Evolutionary conservation across 139 green algal genomes (phyloP).

Genomic region (Chlorella sp.): DNA sequence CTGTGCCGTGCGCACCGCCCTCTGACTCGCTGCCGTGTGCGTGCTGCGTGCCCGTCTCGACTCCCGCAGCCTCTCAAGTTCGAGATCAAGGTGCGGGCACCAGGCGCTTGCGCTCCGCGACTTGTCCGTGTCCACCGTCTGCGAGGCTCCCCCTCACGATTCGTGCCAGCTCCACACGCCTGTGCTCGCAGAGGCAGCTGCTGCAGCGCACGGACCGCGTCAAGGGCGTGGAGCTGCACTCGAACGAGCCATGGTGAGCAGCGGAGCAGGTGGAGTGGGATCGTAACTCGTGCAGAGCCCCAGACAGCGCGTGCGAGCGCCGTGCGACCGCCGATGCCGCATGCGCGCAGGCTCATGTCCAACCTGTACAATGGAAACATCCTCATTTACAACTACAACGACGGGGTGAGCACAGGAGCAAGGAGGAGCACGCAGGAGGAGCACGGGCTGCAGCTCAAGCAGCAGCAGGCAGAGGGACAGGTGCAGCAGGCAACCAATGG

Average conservation of each 20-base stretch:
- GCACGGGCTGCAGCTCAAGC: too few relatives aligned
- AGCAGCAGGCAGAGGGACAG: neutral
- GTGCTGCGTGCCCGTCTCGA: too few relatives aligned
- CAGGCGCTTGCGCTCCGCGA: neutral
- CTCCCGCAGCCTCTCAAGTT: constrained; percentile 72
- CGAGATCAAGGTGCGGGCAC: constrained; percentile 82
- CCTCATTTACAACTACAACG: constrained; percentile 95
- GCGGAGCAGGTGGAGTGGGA: too few relatives aligned
- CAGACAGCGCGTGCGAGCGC: too few relatives aligned
- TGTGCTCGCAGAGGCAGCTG: constrained; percentile 69
- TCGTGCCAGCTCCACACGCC: too few relatives aligned
- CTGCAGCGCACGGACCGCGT: constrained; percentile 94
- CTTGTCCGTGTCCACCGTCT: neutral
- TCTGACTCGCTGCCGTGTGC: too few relatives aligned
- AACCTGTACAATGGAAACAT: constrained; percentile 97
- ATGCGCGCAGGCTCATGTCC: constrained; percentile 72
- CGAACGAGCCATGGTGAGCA: constrained; percentile 95
- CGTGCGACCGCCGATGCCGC: too few relatives aligned
- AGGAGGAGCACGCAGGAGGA: too few relatives aligned
- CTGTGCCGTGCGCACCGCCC: too few relatives aligned
- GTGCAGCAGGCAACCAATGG: neutral
- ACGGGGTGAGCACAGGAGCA: constrained; percentile 37
- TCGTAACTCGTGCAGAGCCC: too few relatives aligned
- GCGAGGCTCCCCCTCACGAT: neutral
- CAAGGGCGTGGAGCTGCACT: constrained; percentile 97